phyloP scores from a whole-genome alignment of 768 basidiomycete species.

The Xerocomus potaroensis region DNA sequence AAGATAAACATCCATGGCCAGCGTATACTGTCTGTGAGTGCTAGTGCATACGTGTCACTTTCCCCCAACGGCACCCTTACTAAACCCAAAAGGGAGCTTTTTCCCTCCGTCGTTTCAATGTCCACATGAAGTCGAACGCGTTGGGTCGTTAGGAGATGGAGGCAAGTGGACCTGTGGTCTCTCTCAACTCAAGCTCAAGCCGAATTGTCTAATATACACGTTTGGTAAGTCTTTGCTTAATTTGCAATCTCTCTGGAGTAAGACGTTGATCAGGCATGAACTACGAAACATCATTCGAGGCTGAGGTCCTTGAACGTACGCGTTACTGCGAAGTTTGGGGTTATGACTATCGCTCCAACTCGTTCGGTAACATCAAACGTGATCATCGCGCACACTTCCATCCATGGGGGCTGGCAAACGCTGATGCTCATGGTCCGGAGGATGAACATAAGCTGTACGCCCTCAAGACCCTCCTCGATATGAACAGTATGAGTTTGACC shows the following conservation, averaged over 20 bases:
- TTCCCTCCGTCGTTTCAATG: conserved; percentile 42
- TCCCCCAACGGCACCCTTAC: conserved; percentile 1
- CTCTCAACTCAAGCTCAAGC: conserved; percentile 48
- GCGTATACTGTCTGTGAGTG: conserved; percentile 54
- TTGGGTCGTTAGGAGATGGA: conserved; percentile 56
- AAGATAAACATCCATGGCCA: conserved; percentile 49
- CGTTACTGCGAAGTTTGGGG: conserved; percentile 55
- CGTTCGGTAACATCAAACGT: conserved; percentile 33
- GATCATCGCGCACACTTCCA: conserved; percentile 40
- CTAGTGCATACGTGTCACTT: not conserved
- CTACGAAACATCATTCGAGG: conserved; percentile 62
- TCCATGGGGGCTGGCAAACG: conserved; percentile 37
- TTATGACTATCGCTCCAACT: conserved; percentile 46
- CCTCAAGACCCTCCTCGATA: conserved; percentile 41
- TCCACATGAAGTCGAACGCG: conserved; percentile 40
- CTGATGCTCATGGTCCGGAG: conserved; percentile 33
- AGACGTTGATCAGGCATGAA: conserved; percentile 38
- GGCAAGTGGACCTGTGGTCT: conserved; percentile 71
- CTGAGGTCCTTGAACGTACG: conserved; percentile 46
- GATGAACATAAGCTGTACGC: conserved; percentile 40
- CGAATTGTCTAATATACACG: conserved; percentile 57
- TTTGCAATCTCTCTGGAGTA: not conserved
- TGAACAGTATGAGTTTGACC: conserved; percentile 33
- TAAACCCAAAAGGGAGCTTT: conserved; percentile 38
- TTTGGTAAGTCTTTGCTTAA: conserved; percentile 38